phyloP scores from a whole-genome alignment of 176 grass and related monocot species.

The Carex pumila region DNA sequence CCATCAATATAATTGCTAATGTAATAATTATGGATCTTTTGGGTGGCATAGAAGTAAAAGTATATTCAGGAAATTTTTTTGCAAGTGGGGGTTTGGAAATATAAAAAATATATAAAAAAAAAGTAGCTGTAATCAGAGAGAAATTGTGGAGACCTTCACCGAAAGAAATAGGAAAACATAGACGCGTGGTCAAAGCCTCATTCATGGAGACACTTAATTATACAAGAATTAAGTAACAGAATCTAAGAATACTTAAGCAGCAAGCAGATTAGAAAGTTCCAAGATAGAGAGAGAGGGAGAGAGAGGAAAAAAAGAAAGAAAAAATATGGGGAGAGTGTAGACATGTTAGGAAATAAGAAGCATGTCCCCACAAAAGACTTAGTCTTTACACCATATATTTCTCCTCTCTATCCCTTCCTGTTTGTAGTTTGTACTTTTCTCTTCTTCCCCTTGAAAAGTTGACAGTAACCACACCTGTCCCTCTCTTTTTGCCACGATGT shows the following conservation, averaged over 20 bases:
- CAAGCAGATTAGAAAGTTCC: conserved; percentile 18
- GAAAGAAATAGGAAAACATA: neutral
- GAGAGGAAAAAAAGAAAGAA: neutral
- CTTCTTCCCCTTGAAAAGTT: conserved; percentile 20
- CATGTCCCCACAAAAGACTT: conserved; percentile 33
- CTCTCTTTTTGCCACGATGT: neutral
- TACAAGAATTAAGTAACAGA: conserved; percentile 2
- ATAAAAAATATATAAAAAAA: neutral
- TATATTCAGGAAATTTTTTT: neutral
- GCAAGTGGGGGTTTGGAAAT: neutral
- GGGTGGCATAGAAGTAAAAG: no score
- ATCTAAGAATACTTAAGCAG: conserved; percentile 9
- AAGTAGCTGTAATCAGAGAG: neutral
- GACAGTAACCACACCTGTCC: conserved; percentile 37
- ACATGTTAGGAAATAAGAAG: conserved; percentile 28
- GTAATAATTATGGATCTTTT: neutral
- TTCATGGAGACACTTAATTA: conserved; percentile 1
- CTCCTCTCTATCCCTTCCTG: neutral
- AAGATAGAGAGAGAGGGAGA: neutral
- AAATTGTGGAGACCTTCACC: neutral
- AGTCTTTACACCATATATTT: neutral
- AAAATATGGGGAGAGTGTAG: neutral
- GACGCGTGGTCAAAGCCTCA: conserved; percentile 10
- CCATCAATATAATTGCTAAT: no score
- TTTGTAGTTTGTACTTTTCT: conserved; percentile 27